phyloP scores from a whole-genome alignment of 768 basidiomycete genomes.

The Leccinum broughii region DNA sequence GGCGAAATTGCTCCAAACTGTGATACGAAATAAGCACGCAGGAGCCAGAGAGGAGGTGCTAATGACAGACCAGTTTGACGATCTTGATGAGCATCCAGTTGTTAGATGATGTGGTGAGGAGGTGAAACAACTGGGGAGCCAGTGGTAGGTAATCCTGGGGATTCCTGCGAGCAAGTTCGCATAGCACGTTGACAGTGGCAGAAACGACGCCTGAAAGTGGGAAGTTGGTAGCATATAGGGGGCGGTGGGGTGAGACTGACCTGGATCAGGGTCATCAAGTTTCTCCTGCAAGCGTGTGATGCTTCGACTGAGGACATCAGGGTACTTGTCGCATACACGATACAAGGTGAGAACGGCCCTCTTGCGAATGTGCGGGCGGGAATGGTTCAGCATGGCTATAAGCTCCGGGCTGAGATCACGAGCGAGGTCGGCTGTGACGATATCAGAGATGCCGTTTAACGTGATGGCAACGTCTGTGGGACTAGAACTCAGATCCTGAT shows the following conservation, averaged over 20 bases:
- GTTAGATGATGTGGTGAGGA: constrained; percentile 91
- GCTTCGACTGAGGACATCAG: constrained; percentile 68
- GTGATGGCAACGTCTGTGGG: constrained; percentile 76
- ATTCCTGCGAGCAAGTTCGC: constrained; percentile 82
- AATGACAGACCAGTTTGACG: constrained; percentile 79
- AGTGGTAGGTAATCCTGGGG: constrained; percentile 81
- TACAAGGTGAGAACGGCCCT: constrained; percentile 84
- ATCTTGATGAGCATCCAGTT: constrained; percentile 99
- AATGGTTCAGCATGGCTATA: constrained; percentile 85
- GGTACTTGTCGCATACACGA: constrained; percentile 79
- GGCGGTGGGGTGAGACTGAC: constrained; percentile 34
- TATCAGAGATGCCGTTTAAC: constrained; percentile 79
- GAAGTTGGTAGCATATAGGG: not conserved
- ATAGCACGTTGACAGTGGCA: constrained; percentile 90
- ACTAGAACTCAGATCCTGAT: constrained; percentile 75
- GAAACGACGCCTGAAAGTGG: constrained; percentile 75
- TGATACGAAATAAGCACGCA: not conserved
- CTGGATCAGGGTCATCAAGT: constrained; percentile 74
- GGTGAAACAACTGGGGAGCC: constrained; percentile 90
- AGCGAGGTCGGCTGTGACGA: constrained; percentile 86
- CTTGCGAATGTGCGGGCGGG: constrained; percentile 84
- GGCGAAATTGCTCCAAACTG: constrained; percentile 95
- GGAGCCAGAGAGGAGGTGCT: not conserved
- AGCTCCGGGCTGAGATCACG: constrained; percentile 87
- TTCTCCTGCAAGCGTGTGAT: constrained; percentile 75